Evolutionary conservation across 306 rosid genomes (phyloP), one percentile per base, ranked within the genome.

Genomic region (Mimosa bimucronata): DNA sequence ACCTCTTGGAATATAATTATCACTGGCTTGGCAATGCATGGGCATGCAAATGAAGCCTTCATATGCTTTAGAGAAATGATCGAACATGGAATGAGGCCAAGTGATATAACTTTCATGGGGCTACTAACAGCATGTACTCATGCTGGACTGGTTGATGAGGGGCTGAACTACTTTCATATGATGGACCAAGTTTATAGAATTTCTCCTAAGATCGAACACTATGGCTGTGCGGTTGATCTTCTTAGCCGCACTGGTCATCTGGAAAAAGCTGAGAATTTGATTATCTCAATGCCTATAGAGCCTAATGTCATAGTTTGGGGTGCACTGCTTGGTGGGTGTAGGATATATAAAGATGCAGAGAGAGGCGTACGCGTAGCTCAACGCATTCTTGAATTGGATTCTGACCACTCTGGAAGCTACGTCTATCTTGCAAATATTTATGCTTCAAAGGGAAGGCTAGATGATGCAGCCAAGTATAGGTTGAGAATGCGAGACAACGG

Each of bases 31-130:
- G 68, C 50, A 1, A 74, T 74, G 78, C 78, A 74, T 55, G 77
- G 50, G 4, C 66, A 74, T 74, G 78, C 78, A 23, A 57, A 74
- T 55, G 67, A 74, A 74, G 78, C 78, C 45, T 74, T 74, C 50
- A 7, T 7, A 7, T 74, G 78, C 78, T 74, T 55, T 38, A 21
- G 67, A 74, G 67, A 74, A 34, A 74, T 34, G 77, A 64, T 74
- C 5, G 50, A 74, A 53, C 77, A 74, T 74, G 77, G 77, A 53
- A 14, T 46, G 34, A 34, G 67, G 50, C 66, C 77, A 53, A 53
- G 50, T 55, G 77, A 74, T 71, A 71, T 46, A 46, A 71, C 62
- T 46, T 71, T 74, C 65, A 34, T 73, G 77, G 66, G 77, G 48
- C 66, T 73, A 6, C 40, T 73, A 11, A 73, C 77, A 53, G 77